Base-by-base conservation (phyloP, 2,329 filamentous ascomycete genomes). In the Exophiala mesophila region DNA sequence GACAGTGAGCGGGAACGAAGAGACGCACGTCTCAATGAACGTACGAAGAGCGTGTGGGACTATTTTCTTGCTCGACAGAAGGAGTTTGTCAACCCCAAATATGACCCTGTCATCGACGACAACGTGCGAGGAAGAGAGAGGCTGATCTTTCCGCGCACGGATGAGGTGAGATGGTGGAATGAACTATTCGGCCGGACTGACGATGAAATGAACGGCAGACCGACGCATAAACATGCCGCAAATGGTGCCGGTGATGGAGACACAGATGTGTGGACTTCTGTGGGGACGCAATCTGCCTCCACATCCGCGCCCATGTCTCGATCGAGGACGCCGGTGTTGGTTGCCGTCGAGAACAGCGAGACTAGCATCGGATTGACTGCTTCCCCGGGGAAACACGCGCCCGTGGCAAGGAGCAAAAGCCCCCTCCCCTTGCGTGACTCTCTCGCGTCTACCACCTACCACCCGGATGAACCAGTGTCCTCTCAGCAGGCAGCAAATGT, bases 151-250 rank as follows among this genome's bases (percentile, higher is more conserved):
- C 90, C 92, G 0, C 74, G 77, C 3, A 69, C 83, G 1, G 77
- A 77, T 9, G 83, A 94, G 49, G 77, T 92, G n/a, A 77, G 88
- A 47, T 98, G 92, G 92, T 98, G 92, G 92, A 76, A 83, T 52
- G 85, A 92, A 57, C 68, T 83, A 1, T 98, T 96, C 64, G 87
- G 88, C 34, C 78, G 89, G 21, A 82, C 82, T 2, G 87, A 96
- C 55, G 79, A 83, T 40, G 92, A 98, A 61, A 97, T 98, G 90
- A 98, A 98, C 39, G 43, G 41, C 24, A 50, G 42, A 21, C 36
- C 41, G 10, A 7, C 33, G 8, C 24, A 18, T 8, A 39, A 44
- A 33, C 5, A 30, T 28, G 38, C 41, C 17, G 15, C 33, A 26
- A 50, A 47, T 35, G 47, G 47, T 30, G 23, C 18, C n/a, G 35